phyloP scores from a whole-genome alignment of 345 rosid species.

The Alliaria petiolata region DNA sequence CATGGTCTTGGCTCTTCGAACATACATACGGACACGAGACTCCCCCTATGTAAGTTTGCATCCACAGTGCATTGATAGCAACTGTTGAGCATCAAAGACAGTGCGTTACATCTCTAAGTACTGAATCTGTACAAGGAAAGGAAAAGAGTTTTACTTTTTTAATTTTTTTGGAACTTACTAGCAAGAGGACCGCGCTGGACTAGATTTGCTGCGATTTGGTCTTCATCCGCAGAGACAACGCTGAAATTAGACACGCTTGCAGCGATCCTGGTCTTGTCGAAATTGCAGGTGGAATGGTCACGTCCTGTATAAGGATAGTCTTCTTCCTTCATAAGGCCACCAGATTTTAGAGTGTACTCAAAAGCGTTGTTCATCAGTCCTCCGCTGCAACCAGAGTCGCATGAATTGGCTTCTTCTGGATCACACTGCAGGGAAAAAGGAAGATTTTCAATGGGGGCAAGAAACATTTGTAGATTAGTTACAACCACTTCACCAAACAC shows the following conservation, averaged over 20 bases:
- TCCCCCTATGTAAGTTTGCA: conserved; percentile 92
- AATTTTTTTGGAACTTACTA: conserved; percentile 38
- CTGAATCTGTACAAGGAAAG: not conserved
- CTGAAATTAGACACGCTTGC: conserved; percentile 88
- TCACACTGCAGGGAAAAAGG: conserved; percentile 70
- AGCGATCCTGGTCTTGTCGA: conserved; percentile 66
- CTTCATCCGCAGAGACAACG: conserved; percentile 77
- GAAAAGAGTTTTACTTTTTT: too few relatives aligned
- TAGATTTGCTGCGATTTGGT: conserved; percentile 95
- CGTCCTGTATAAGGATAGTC: conserved; percentile 94
- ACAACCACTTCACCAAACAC: conserved; percentile 19
- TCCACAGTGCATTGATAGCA: conserved; percentile 84
- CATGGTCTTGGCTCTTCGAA: conserved; percentile 73
- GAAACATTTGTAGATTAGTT: too few relatives aligned
- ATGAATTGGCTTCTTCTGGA: conserved; percentile 66
- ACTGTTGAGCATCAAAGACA: conserved; percentile 38
- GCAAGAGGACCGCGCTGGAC: conserved; percentile 89
- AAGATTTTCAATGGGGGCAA: not conserved
- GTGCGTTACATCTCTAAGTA: not conserved
- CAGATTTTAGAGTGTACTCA: conserved; percentile 85
- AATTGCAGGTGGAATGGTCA: conserved; percentile 73
- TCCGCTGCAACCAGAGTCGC: conserved; percentile 89
- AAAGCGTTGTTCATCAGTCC: conserved; percentile 93
- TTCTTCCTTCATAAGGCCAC: conserved; percentile 86
- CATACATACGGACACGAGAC: conserved; percentile 96